A percentile compares a stretch with the other conserved stretches of the same genome.
Evolutionary conservation across 768 basidiomycete genomes (phyloP).

Genomic region (Piloderma croceum): DNA sequence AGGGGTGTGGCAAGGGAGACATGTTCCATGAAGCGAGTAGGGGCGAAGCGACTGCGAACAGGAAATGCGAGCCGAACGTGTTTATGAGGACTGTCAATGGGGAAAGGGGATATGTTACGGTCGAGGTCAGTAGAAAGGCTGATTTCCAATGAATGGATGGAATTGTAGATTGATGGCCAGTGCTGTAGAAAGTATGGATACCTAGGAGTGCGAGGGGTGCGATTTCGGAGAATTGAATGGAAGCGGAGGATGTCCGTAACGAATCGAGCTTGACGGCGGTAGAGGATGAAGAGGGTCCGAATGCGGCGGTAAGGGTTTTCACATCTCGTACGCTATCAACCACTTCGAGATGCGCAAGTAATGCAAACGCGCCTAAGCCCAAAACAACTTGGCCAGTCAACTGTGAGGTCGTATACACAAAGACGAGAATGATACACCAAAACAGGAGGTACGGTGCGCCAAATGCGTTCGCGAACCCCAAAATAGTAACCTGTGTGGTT

Average conservation of each 20-base stretch:
- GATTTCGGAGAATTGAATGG: slow-evolving; percentile 59
- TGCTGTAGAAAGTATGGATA: slow-evolving; percentile 73
- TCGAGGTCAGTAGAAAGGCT: slow-evolving; percentile 76
- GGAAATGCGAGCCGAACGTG: slow-evolving; percentile 64
- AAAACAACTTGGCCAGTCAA: slow-evolving; percentile 80
- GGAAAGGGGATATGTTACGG: slow-evolving; percentile 66
- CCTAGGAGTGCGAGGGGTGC: slow-evolving; percentile 73
- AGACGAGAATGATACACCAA: slow-evolving; percentile 57
- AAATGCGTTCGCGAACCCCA: slow-evolving; percentile 87
- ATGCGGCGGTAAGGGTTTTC: slow-evolving; percentile 43
- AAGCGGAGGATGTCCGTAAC: slow-evolving; percentile 15
- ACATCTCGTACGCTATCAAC: slow-evolving; percentile 79
- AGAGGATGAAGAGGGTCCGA: slow-evolving; percentile 44
- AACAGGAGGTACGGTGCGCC: slow-evolving; percentile 86
- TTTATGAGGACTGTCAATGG: slow-evolving; percentile 72
- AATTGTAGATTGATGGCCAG: slow-evolving; percentile 88
- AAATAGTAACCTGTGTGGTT: slow-evolving; percentile 48
- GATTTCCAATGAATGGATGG: slow-evolving; percentile 94
- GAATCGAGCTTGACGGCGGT: slow-evolving; percentile 33
- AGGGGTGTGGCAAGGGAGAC: slow-evolving; percentile 43
- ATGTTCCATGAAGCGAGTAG: slow-evolving; percentile 82
- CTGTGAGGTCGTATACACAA: slow-evolving; percentile 65
- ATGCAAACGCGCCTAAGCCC: slow-evolving; percentile 53
- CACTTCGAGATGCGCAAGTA: slow-evolving; percentile 76
- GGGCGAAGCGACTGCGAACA: slow-evolving; percentile 58